phyloP scores from a whole-genome alignment of 2,329 filamentous ascomycete genomes.

The Tothia fuscella region DNA sequence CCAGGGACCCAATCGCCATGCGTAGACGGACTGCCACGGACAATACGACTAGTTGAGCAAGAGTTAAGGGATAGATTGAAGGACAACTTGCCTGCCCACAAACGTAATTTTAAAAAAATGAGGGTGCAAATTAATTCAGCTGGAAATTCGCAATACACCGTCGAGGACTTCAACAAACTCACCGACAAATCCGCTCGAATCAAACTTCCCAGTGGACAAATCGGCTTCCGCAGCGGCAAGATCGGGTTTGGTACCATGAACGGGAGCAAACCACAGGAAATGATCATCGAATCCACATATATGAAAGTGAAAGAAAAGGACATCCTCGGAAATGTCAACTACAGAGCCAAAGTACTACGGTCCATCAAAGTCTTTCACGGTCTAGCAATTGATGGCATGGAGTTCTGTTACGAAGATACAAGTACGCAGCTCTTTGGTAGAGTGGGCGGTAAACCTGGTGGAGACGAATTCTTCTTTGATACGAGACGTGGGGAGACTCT shows the following conservation, averaged over 20 bases:
- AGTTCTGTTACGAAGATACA: conserved; percentile 85
- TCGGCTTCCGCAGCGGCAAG: conserved; percentile 63
- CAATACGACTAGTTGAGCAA: conserved; percentile 61
- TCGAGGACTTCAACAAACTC: conserved; percentile 65
- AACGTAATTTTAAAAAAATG: conserved; percentile 55
- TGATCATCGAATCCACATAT: conserved; percentile 57
- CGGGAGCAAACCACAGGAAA: conserved; percentile 55
- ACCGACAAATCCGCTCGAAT: conserved; percentile 58
- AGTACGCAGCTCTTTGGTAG: conserved; percentile 81
- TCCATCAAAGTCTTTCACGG: conserved; percentile 68
- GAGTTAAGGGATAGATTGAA: conserved; percentile 47
- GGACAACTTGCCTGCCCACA: conserved; percentile 53
- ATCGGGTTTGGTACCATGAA: conserved; percentile 62
- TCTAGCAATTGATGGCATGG: conserved; percentile 66
- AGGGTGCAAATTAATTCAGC: conserved; percentile 65
- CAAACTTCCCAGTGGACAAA: conserved; percentile 62
- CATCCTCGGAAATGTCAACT: conserved; percentile 12
- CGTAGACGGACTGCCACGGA: conserved; percentile 45
- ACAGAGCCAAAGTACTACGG: conserved; percentile 59
- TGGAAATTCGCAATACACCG: conserved; percentile 58
- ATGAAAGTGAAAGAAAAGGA: conserved; percentile 27
- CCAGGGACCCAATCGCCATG: conserved; percentile 6
- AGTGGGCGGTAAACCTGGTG: conserved; percentile 55
- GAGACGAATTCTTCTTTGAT: conserved; percentile 70
- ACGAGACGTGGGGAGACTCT: conserved; percentile 75